A percentile compares a stretch with the other conserved stretches of the same genome.
These are phyloP conservation scores for Alternaria sp. DNA, from an alignment of 2,329 filamentous ascomycete species.

Conservation along the genomic window DNA sequence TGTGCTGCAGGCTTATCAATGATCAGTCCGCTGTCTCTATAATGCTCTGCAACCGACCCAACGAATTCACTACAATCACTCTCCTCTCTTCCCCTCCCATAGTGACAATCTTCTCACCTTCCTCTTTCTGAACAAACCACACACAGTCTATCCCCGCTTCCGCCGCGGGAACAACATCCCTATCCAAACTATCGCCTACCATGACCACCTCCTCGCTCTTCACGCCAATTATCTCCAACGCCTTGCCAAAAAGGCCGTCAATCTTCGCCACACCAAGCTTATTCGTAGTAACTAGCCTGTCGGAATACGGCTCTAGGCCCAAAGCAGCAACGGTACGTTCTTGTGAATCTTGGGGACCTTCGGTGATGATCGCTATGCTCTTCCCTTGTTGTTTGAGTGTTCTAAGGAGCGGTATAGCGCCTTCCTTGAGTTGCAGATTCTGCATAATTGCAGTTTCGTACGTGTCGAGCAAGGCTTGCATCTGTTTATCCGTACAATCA, in stretches of 20 bases:
- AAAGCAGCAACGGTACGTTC: slow-evolving; percentile 51
- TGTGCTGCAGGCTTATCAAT: neutral
- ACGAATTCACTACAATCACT: neutral
- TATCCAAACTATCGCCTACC: slow-evolving; percentile 12
- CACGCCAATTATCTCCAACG: neutral
- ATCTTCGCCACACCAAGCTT: slow-evolving; percentile 39
- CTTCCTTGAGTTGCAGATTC: neutral
- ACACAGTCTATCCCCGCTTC: neutral
- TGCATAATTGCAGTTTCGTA: neutral
- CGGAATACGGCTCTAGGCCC: slow-evolving; percentile 32
- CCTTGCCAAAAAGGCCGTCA: slow-evolving; percentile 24
- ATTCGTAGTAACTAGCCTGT: slow-evolving; percentile 46
- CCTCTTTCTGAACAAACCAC: neutral
- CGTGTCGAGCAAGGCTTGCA: neutral
- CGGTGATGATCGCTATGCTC: slow-evolving; percentile 54
- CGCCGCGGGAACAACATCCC: neutral
- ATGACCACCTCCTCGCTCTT: slow-evolving; percentile 11
- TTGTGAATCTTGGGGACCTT: slow-evolving; percentile 58
- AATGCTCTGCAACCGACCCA: too few relatives aligned
- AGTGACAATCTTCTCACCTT: neutral
- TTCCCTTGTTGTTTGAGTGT: slow-evolving; percentile 31
- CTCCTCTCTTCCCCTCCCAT: neutral
- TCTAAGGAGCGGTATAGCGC: neutral
- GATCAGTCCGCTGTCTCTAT: too few relatives aligned
- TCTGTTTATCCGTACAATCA: neutral